Conservation (phyloP, 805 yeast genomes). For the Myxozyma sirexii region DNA sequence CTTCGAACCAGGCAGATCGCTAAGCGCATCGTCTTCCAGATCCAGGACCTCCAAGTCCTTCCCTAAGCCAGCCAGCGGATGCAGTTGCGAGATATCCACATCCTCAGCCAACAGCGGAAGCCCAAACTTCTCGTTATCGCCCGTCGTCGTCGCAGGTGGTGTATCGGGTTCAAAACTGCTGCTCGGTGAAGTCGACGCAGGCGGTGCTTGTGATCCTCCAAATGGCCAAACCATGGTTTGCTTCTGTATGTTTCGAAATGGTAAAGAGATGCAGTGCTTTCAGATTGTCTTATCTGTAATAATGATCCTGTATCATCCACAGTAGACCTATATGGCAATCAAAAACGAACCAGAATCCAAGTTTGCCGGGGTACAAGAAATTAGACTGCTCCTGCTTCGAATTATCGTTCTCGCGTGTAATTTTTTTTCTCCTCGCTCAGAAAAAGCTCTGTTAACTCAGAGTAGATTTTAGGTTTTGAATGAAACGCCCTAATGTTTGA, state of each 20-base stretch:
- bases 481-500: too few species aligned
- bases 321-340: too few species aligned
- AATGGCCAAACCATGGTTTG: constrained; percentile 13
- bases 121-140: neutral
- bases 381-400: too few species aligned
- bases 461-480: too few species aligned
- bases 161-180: neutral
- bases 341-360: too few species aligned
- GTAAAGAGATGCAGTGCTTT: too few species aligned
- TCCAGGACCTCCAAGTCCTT: constrained; percentile 74
- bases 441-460: neutral
- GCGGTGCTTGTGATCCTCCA: constrained; percentile 12
- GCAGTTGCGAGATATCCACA: constrained; percentile 32
- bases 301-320: too few species aligned
- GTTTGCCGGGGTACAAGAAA: too few species aligned
- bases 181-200: neutral
- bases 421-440: constrained; percentile 5
- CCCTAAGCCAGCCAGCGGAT: constrained; percentile 37
- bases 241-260: neutral
- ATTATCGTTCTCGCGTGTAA: constrained; percentile 6
- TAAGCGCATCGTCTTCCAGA: constrained; percentile 78
- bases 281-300: too few species aligned
- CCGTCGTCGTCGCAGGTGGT: too few species aligned
- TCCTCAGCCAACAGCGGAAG: constrained; percentile 24
- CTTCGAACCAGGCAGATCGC: constrained; percentile 80